Percentiles rank a stretch among this genome's conserved stretches.
These are phyloP conservation scores for Periconia sp. DNA, from an alignment of 2,329 filamentous ascomycete genomes.

Conservation along the genomic window DNA sequence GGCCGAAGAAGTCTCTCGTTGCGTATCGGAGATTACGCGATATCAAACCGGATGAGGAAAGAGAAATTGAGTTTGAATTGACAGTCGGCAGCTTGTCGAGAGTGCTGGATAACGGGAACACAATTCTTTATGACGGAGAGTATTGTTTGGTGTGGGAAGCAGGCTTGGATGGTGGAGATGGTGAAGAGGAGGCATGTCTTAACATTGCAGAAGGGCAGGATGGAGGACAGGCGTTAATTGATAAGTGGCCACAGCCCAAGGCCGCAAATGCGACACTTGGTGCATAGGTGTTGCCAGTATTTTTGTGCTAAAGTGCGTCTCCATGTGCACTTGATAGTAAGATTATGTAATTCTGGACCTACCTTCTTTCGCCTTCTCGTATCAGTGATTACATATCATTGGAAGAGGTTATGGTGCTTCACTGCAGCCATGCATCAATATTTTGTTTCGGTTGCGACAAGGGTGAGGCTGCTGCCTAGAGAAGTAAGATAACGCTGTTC, in stretches of 20 bases:
- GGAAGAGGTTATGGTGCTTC: too few species aligned
- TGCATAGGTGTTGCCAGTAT: too few species aligned
- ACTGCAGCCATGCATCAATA: too few species aligned
- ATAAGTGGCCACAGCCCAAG: neutral
- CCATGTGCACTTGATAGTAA: too few species aligned
- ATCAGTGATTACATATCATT: too few species aligned
- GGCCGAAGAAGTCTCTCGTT: conserved; percentile 57
- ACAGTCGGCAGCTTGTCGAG: conserved; percentile 55
- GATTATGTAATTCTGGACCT: too few species aligned
- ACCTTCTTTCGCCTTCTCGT: too few species aligned
- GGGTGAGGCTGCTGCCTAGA: too few species aligned
- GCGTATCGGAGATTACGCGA: conserved; percentile 51
- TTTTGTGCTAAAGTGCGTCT: too few species aligned
- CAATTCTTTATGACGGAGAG: conserved; percentile 56
- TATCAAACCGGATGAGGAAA: conserved; percentile 40
- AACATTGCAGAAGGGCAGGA: neutral
- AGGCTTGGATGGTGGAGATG: neutral
- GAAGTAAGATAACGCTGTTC: too few species aligned
- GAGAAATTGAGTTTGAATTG: conserved; percentile 45
- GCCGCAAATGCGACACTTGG: too few species aligned
- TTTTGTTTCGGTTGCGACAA: too few species aligned
- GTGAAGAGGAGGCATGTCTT: neutral
- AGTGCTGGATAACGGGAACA: conserved; percentile 54
- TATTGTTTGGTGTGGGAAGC: conserved; percentile 40
- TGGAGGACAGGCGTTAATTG: neutral